Evolutionary conservation across 768 basidiomycete genomes (phyloP).

Genomic region (Trametes punicea): DNA sequence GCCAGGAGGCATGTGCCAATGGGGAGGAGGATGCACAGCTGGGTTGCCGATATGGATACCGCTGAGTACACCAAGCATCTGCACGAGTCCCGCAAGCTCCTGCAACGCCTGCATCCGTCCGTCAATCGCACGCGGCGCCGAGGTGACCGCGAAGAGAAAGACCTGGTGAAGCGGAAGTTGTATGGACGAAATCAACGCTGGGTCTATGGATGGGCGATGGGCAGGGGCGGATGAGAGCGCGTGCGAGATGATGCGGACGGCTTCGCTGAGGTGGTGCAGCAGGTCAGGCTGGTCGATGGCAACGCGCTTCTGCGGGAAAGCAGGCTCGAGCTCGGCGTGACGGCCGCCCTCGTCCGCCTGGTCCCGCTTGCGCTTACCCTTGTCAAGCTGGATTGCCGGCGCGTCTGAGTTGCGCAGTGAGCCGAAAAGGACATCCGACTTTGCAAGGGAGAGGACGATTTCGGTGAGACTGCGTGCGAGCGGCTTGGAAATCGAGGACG

Average conservation of each 20-base stretch:
- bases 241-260: constrained; percentile 53
- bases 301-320: constrained; percentile 33
- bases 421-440: constrained; percentile 63
- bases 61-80: constrained; percentile 77
- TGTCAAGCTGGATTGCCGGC: constrained; percentile 58
- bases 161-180: constrained; percentile 72
- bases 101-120: constrained; percentile 58
- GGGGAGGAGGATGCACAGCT: constrained; percentile 33
- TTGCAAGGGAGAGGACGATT: constrained; percentile 59
- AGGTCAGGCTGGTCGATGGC: constrained; percentile 34
- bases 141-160: constrained; percentile 76
- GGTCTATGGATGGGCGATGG: constrained; percentile 44
- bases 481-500: constrained; percentile 48
- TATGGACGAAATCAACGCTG: constrained; percentile 63
- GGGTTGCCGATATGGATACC: constrained; percentile 61
- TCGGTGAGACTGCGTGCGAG: constrained; percentile 57
- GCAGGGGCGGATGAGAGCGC: constrained; percentile 40
- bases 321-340: constrained; percentile 5
- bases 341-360: constrained; percentile 37
- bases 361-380: constrained; percentile 75
- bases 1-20: constrained; percentile 24
- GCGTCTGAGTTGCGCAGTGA: constrained; percentile 62
- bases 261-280: constrained; percentile 55
- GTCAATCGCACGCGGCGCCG: constrained; percentile 33
- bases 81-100: constrained; percentile 78